phyloP scores from a whole-genome alignment of 169 alveolate genomes.

The Plasmodium reichenowi region DNA sequence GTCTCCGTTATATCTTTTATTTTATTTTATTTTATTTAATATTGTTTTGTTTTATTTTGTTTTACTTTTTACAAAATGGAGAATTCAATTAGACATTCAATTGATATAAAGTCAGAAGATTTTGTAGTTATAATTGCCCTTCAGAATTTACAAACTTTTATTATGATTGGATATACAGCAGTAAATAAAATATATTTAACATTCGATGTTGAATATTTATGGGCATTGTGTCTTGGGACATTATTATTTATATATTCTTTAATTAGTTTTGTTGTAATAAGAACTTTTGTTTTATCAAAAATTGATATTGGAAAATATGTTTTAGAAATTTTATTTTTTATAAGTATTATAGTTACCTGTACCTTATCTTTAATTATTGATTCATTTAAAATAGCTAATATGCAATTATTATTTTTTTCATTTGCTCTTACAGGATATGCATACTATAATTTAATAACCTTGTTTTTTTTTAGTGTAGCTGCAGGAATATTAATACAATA shows the following conservation, averaged over 20 bases:
- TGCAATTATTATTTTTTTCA: slow-evolving; percentile 76
- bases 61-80: slow-evolving; percentile 12
- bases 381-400: slow-evolving; percentile 70
- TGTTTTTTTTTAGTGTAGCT: slow-evolving; percentile 59
- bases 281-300: slow-evolving; percentile 78
- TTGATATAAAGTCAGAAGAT: slow-evolving; percentile 79
- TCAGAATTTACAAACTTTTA: slow-evolving; percentile 78
- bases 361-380: slow-evolving; percentile 64
- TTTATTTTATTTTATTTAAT: too few relatives aligned
- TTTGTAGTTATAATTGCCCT: slow-evolving; percentile 80
- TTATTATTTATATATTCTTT: slow-evolving; percentile 77
- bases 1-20: too few relatives aligned
- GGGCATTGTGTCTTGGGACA: slow-evolving; percentile 75
- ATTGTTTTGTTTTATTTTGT: too few relatives aligned
- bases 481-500: slow-evolving; percentile 71
- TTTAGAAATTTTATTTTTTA: slow-evolving; percentile 68
- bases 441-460: slow-evolving; percentile 75
- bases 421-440: slow-evolving; percentile 81
- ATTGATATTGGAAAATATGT: slow-evolving; percentile 75
- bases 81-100: slow-evolving; percentile 68
- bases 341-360: slow-evolving; percentile 71
- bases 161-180: slow-evolving; percentile 77
- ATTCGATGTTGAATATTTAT: slow-evolving; percentile 44
- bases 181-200: slow-evolving; percentile 34
- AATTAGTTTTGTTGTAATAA: slow-evolving; percentile 74